Evolutionary conservation across 2,329 filamentous ascomycete species (phyloP).

Genomic region (Epichloe bromicola): DNA sequence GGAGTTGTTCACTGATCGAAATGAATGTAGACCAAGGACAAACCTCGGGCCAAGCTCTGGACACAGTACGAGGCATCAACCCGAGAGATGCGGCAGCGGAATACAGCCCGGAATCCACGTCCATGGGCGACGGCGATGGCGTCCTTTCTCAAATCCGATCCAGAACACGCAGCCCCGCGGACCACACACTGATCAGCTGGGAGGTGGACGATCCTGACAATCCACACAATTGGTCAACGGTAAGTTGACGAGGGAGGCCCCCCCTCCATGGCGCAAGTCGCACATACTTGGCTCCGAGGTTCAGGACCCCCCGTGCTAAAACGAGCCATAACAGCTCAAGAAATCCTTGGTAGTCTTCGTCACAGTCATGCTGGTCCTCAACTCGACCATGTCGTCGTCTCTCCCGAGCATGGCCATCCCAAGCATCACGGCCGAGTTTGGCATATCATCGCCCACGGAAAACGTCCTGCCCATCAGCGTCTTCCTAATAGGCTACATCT

Average conservation of each 20-base stretch:
- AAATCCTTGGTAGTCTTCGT: slow-evolving; percentile 42
- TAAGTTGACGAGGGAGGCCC: slow-evolving; percentile 9
- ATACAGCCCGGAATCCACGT: slow-evolving; percentile 28
- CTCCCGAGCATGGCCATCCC: slow-evolving; percentile 51
- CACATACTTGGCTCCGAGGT: too few relatives aligned
- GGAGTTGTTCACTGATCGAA: background rate
- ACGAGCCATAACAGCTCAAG: slow-evolving; percentile 25
- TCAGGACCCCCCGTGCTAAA: background rate
- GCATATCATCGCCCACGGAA: slow-evolving; percentile 33
- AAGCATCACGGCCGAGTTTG: slow-evolving; percentile 44
- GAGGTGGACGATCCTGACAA: slow-evolving; percentile 35
- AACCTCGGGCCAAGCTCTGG: slow-evolving; percentile 13
- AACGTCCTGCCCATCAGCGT: slow-evolving; percentile 46
- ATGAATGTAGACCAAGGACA: slow-evolving; percentile 11
- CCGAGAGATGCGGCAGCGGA: slow-evolving; percentile 27
- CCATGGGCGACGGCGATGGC: slow-evolving; percentile 22
- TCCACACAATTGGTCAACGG: slow-evolving; percentile 38
- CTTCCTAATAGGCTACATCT: slow-evolving; percentile 51
- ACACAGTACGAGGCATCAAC: slow-evolving; percentile 16
- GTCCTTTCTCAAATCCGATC: slow-evolving; percentile 22
- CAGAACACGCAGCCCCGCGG: slow-evolving; percentile 19
- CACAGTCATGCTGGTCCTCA: slow-evolving; percentile 47
- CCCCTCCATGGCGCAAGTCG: too few relatives aligned
- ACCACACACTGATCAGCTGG: slow-evolving; percentile 31
- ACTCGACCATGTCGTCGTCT: slow-evolving; percentile 53